These are phyloP conservation scores for Mesembryanthemum crystallinum DNA, from an alignment of 148 eudicot genomes.

Conservation along the genomic window DNA sequence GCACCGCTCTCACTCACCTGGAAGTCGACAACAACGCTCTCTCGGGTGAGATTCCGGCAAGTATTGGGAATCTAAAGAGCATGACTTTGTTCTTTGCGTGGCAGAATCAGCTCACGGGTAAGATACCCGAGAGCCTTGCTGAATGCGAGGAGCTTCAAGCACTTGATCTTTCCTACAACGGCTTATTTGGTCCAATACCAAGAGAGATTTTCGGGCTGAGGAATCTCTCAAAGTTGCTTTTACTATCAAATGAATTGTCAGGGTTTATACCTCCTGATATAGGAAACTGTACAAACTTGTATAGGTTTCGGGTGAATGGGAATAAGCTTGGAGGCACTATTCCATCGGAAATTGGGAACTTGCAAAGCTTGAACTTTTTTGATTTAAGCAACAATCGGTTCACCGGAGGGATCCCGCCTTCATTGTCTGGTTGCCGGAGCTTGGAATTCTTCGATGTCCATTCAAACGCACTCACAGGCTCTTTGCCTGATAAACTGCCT, in stretches of 20 bases:
- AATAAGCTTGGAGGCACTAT: slow-evolving; percentile 74
- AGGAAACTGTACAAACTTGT: slow-evolving; percentile 77
- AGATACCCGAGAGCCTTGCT: slow-evolving; percentile 63
- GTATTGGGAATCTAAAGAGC: slow-evolving; percentile 60
- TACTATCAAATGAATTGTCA: slow-evolving; percentile 73
- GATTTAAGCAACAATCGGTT: slow-evolving; percentile 73
- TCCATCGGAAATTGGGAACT: slow-evolving; percentile 80
- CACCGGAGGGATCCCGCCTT: slow-evolving; percentile 60
- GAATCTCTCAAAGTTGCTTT: slow-evolving; percentile 73
- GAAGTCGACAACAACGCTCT: slow-evolving; percentile 81
- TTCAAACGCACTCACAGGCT: slow-evolving; percentile 63
- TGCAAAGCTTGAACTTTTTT: slow-evolving; percentile 65
- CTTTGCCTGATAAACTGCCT: slow-evolving; percentile 60
- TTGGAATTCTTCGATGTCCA: slow-evolving; percentile 91
- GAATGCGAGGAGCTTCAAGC: slow-evolving; percentile 69
- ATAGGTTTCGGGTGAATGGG: slow-evolving; percentile 66
- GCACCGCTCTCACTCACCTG: slow-evolving; percentile 63
- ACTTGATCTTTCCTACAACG: slow-evolving; percentile 85
- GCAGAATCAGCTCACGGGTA: slow-evolving; percentile 83
- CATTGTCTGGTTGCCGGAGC: slow-evolving; percentile 61
- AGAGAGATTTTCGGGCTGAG: slow-evolving; percentile 48
- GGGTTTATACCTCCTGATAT: slow-evolving; percentile 80
- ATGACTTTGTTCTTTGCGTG: slow-evolving; percentile 83
- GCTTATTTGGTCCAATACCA: slow-evolving; percentile 68
- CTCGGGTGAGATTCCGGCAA: slow-evolving; percentile 69